Base-by-base conservation (phyloP, 768 basidiomycete species). In the Mycena belliarum region DNA sequence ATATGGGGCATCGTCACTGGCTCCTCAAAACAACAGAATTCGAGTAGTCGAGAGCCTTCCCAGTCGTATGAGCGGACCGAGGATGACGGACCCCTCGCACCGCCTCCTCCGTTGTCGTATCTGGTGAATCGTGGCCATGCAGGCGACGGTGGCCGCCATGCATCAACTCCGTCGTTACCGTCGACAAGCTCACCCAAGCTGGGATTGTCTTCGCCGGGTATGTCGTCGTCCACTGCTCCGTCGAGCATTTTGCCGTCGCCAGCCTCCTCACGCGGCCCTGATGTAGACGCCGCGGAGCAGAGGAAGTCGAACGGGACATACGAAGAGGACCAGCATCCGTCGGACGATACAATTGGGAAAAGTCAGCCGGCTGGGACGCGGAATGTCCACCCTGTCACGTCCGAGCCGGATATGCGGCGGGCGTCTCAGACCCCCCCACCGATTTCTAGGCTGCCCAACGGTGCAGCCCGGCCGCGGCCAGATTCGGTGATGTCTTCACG, bases 51-150 rank as follows among this genome's bases (percentile, higher is more conserved):
- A 25, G 71, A 72, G 11, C 67, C 73, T 16, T 64, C 75, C 7
- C 78, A 76, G 16, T 76, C 75, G 14, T 54, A 73, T 24, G 82
- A 79, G 59, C 78, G 70, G 38, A 70, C 67, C 41, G 88, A 91
- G 4, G 91, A 93, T 65, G 85, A 90, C 63, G 71, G 79, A 10
- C 94, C 92, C 4, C 76, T 97, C 38, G 86, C 90, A 3, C 96
- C 95, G 1, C 96, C 96, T 3, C 96, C 96, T 6, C 89, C 93
- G 6, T 68, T 98, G 50, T 93, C 93, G 0, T 95, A 94, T 73
- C 81, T 98, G 45, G 93, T 93, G 59, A 78, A 81, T 55, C 81
- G 81, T 40, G 79, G 81, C n/a, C 81, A 54, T 15, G 59, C 84
- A 42, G 76, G 77, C 29, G 79, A 83, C 16, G 72, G 75, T 44